A percentile compares a stretch with the other conserved stretches of the same genome.
Evolutionary conservation across 2,329 filamentous ascomycete genomes (phyloP).

Genomic region (Colletotrichum sidae): DNA sequence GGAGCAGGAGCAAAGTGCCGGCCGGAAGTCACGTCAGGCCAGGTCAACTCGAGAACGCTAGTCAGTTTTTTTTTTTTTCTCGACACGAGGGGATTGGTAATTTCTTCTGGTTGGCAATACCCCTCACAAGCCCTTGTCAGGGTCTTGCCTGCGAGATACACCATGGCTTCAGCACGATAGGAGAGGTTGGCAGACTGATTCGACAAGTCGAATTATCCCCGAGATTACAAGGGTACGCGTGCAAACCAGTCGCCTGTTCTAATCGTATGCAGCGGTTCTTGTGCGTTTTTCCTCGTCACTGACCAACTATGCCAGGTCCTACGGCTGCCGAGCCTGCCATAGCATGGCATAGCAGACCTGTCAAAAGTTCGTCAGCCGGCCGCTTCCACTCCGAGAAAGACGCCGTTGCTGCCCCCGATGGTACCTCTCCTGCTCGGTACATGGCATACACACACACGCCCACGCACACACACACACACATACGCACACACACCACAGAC

Average conservation of each 20-base stretch:
- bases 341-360: conserved; percentile 22
- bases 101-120: conserved; percentile 24
- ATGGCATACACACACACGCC: too few species aligned
- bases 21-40: conserved; percentile 16
- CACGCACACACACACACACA: too few species aligned
- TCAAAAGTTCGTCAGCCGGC: conserved; percentile 22
- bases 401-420: conserved; percentile 9
- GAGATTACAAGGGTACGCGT: conserved; percentile 31
- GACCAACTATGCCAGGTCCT: too few species aligned
- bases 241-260: background rate
- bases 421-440: too few species aligned
- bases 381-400: conserved; percentile 24
- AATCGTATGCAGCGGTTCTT: background rate
- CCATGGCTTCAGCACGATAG: conserved; percentile 18
- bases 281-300: too few species aligned
- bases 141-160: conserved; percentile 34
- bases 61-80: conserved; percentile 9
- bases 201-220: conserved; percentile 37
- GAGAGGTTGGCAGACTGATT: conserved; percentile 24
- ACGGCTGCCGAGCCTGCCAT: conserved; percentile 14
- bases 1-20: conserved; percentile 25
- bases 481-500: background rate
- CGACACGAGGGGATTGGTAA: conserved; percentile 22
- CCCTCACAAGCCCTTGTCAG: conserved; percentile 26
- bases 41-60: conserved; percentile 2